phyloP scores from a whole-genome alignment of 805 yeast genomes.

The Cyberlindnera mississippiensis region DNA sequence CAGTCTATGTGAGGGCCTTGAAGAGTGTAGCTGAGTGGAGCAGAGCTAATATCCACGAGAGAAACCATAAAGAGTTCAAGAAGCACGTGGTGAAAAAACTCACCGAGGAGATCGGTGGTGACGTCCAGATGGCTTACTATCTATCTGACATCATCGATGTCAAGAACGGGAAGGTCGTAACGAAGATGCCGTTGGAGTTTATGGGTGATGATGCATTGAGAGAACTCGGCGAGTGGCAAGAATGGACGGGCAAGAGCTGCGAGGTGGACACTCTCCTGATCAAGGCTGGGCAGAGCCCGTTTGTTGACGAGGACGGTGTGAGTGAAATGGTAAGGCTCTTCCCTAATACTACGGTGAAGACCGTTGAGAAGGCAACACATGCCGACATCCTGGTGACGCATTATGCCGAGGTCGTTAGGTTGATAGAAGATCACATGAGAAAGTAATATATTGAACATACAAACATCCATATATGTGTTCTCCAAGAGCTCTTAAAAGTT shows the following conservation, averaged over 20 bases:
- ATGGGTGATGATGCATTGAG: conserved; percentile 11
- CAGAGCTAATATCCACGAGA: conserved; percentile 1
- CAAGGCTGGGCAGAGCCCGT: conserved; percentile 39
- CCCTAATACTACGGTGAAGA: neutral
- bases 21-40: conserved; percentile 10
- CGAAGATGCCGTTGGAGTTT: conserved; percentile 27
- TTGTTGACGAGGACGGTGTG: conserved; percentile 33
- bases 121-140: conserved; percentile 13
- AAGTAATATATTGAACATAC: neutral
- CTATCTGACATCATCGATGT: conserved; percentile 16
- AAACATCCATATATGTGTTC: no score
- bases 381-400: conserved; percentile 8
- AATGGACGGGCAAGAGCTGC: neutral
- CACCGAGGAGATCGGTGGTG: neutral
- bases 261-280: conserved; percentile 34
- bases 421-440: neutral
- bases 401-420: conserved; percentile 3
- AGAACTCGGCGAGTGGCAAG: conserved; percentile 30
- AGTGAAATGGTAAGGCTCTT: conserved; percentile 4
- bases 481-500: no score
- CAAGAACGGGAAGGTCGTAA: conserved; percentile 16
- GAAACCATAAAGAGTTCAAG: conserved; percentile 3
- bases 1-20: conserved; percentile 6
- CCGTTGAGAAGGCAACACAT: conserved; percentile 7
- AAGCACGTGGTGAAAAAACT: conserved; percentile 9